Base-by-base conservation (phyloP, 2,329 filamentous ascomycete genomes). In the Colletotrichum acutatum region DNA sequence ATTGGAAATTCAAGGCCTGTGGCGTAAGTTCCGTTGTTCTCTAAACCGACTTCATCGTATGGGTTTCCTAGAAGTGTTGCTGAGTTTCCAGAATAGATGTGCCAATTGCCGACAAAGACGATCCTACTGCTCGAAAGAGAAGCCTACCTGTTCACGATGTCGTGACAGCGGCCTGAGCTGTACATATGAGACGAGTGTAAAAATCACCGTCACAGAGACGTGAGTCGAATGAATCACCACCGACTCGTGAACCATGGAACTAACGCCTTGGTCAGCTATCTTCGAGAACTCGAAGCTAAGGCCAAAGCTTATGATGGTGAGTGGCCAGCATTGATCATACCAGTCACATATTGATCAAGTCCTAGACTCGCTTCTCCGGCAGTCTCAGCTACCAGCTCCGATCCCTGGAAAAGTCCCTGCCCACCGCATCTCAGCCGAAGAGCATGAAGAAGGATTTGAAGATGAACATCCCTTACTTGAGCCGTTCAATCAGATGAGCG, bases 91-190 rank as follows among this genome's bases (percentile, higher is more conserved):
- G 22, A 9, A 32, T 22, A 83, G 82, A 3, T 83, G 82, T 66
- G 74, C 81, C 1, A 76, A 78, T 19, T 83, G 82, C 68, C 80
- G 82, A 5, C 77, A 79, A 28, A 77, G 82, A 12, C 78, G 80
- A 5, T 81, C 81, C 0, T 82, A 78, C 53, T 83, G 82, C 75
- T 82, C 81, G 22, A 83, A 82, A 65, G 80, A 83, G 14, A 80
- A 79, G 58, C 82, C 82, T 1, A 76, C 73, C 24, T 83, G 82
- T 59, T 78, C 78, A 30, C 74, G 82, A 66, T 83, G 82, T 61
- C 79, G 78, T 26, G 79, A 80, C 19, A 74, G 76, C 37, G 76
- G 76, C 2, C 68, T 80, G 12, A 75, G 74, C 34, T 83, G 82
- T 59, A 68, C 78, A n/a, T 83, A 83, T 56, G 80, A 78, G 52